A percentile compares a stretch with the other conserved stretches of the same genome.
These are phyloP conservation scores for Globomyces sp. DNA, from an alignment of 371 early-diverging fungal genomes.

Conservation along the genomic window DNA sequence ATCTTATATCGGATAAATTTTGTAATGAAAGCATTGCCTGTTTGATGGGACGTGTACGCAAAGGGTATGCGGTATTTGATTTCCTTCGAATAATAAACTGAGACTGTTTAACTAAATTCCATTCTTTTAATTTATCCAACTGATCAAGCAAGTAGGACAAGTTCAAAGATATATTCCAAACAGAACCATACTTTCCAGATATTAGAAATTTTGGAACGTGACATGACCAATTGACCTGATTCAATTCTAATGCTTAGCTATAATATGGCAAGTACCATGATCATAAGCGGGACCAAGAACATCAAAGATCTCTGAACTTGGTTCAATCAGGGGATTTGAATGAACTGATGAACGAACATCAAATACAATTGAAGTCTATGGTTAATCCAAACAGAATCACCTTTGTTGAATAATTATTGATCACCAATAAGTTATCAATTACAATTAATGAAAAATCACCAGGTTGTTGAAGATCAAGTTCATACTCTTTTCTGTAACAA, in stretches of 20 bases:
- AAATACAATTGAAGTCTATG: neutral
- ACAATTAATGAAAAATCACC: constrained; percentile 26
- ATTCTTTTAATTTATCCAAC: neutral
- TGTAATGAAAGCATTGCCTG: neutral
- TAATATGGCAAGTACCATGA: neutral
- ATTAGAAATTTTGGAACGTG: constrained; percentile 20
- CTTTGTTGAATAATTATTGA: constrained; percentile 25
- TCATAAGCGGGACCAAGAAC: no score
- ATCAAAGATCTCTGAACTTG: no score
- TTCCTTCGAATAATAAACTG: constrained; percentile 22
- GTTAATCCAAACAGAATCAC: neutral
- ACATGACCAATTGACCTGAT: constrained; percentile 17
- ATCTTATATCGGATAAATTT: neutral
- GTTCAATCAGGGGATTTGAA: no score
- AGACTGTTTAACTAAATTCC: constrained; percentile 3
- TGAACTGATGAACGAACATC: neutral
- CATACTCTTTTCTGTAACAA: constrained; percentile 2
- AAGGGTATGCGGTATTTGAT: neutral
- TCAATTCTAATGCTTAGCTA: neutral
- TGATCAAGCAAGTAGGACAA: constrained; percentile 17
- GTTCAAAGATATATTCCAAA: constrained; percentile 17
- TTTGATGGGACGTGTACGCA: neutral
- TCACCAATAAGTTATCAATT: constrained; percentile 29
- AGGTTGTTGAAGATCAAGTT: constrained; percentile 21
- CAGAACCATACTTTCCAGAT: constrained; percentile 9